These are phyloP conservation scores for Purpureocillium takamizusanense DNA, from an alignment of 2,329 filamentous ascomycete species.

Conservation along the genomic window DNA sequence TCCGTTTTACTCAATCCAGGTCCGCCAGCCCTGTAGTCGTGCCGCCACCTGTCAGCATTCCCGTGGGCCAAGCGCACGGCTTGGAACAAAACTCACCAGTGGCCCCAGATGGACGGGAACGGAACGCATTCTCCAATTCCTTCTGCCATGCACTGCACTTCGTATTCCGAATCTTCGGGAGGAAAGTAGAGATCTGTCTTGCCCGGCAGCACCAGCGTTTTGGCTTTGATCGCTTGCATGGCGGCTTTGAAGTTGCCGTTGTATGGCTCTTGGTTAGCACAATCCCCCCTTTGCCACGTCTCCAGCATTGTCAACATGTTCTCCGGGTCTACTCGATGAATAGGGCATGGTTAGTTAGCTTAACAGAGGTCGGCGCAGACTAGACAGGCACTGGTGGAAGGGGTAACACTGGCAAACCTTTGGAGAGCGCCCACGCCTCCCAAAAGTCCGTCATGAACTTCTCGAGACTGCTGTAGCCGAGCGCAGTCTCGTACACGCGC, in stretches of 20 bases:
- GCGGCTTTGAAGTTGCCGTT: conserved; percentile 56
- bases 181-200: conserved; percentile 77
- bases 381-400: too few relatives aligned
- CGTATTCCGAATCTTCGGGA: conserved; percentile 68
- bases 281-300: conserved; percentile 70
- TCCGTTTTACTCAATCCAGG: conserved; percentile 65
- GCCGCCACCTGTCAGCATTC: not conserved
- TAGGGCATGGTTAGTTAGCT: conserved; percentile 8
- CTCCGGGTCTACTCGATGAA: conserved; percentile 47
- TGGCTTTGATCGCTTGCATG: conserved; percentile 62
- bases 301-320: conserved; percentile 67
- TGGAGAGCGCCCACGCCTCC: conserved; percentile 64
- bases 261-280: conserved; percentile 59
- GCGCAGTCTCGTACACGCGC: conserved; percentile 52
- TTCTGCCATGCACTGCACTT: conserved; percentile 43
- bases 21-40: conserved; percentile 45
- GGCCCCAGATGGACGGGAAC: conserved; percentile 33
- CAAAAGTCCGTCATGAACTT: conserved; percentile 69
- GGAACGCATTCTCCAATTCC: conserved; percentile 23
- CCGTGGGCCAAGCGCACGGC: not conserved
- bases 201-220: conserved; percentile 59
- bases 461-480: conserved; percentile 61
- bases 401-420: too few relatives aligned
- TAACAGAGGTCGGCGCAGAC: too few relatives aligned
- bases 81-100: conserved; percentile 17